These are phyloP conservation scores for Boletus pseudo-olivaceus DNA, from an alignment of 768 basidiomycete genomes.

Conservation along the genomic window DNA sequence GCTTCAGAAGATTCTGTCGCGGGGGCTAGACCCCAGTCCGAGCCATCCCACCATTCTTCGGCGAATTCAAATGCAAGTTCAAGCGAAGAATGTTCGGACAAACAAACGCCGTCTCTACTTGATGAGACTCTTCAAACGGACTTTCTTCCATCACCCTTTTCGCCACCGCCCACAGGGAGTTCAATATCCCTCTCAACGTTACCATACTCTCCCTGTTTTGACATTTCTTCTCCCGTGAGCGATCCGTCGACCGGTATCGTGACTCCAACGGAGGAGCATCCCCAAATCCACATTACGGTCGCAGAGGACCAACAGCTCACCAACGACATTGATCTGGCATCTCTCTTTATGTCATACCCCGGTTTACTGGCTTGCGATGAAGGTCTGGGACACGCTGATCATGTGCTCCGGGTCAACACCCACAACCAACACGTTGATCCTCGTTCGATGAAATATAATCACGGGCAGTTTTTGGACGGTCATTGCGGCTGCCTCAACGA, in stretches of 20 bases:
- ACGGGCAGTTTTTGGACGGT: constrained; percentile 21
- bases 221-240: constrained; percentile 23
- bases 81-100: constrained; percentile 4
- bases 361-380: constrained; percentile 18
- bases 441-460: constrained; percentile 13
- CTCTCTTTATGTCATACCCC: constrained; percentile 39
- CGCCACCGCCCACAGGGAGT: constrained; percentile 30
- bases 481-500: constrained; percentile 63
- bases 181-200: constrained; percentile 16
- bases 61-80: neutral
- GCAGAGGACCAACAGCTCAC: constrained; percentile 24
- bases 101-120: neutral
- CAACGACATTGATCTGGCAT: constrained; percentile 41
- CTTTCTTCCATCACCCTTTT: constrained; percentile 30
- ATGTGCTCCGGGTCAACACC: neutral
- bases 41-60: neutral
- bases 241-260: constrained; percentile 33
- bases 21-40: constrained; percentile 5
- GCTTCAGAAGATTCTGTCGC: constrained; percentile 10
- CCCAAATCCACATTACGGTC: constrained; percentile 30
- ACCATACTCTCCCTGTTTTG: constrained; percentile 18
- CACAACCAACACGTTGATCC: constrained; percentile 5
- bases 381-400: constrained; percentile 8
- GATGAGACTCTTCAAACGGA: constrained; percentile 16
- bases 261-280: constrained; percentile 46